A percentile compares a stretch with the other conserved stretches of the same genome.
Conservation (phyloP, 1,139 yeast genomes). For the Geotrichum macrosporum region DNA sequence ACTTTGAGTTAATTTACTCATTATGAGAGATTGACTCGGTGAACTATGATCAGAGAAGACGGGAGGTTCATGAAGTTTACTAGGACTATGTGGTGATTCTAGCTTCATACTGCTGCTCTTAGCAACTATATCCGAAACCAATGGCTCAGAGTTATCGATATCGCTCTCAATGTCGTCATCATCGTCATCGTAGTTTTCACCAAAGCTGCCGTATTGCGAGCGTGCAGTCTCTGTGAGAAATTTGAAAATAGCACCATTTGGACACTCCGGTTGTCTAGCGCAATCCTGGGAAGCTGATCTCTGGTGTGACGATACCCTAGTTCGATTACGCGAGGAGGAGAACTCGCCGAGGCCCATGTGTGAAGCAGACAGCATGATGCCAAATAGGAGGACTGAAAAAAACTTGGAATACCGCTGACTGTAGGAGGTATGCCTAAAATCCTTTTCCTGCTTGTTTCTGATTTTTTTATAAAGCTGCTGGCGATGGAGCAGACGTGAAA, state of each 20-base stretch:
- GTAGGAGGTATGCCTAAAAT: not conserved
- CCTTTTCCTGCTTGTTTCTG: conserved; percentile 1
- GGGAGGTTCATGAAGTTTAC: conserved; percentile 6
- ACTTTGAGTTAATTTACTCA: conserved; percentile 17
- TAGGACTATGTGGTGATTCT: no score
- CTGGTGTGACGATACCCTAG: not conserved
- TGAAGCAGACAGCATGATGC: conserved; percentile 5
- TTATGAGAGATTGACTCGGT: not conserved
- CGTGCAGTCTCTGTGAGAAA: conserved; percentile 16
- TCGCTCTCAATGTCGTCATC: conserved; percentile 16
- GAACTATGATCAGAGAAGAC: not conserved
- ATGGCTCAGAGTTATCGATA: conserved; percentile 1
- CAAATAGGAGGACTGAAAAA: not conserved
- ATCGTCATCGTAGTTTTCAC: conserved; percentile 24
- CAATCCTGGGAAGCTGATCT: conserved; percentile 18
- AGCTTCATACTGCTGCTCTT: no score
- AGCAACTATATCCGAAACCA: no score
- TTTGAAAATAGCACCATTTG: conserved; percentile 13
- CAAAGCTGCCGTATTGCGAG: conserved; percentile 13
- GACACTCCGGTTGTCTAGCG: conserved; percentile 11
- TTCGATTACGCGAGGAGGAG: no score
- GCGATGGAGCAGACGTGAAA: conserved; percentile 1
- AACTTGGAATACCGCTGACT: not conserved
- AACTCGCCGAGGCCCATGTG: not conserved
- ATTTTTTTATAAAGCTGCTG: not conserved